Base-by-base conservation (phyloP, 495 filamentous ascomycete genomes). In the Hypoxylon lienhwacheense region DNA sequence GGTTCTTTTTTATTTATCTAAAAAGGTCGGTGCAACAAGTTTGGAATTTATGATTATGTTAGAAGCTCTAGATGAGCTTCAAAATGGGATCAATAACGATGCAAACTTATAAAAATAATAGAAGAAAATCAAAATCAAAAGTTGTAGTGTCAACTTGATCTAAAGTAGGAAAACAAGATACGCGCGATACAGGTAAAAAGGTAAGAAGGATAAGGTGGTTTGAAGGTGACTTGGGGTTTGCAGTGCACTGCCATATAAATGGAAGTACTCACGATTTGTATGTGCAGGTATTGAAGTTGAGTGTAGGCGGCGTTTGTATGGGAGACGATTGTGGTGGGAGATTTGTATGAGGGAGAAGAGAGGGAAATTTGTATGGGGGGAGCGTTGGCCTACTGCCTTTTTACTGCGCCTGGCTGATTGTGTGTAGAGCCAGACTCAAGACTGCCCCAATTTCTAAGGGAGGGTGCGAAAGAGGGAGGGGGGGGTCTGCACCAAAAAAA, bases 301-400 rank as follows among this genome's bases (percentile, higher is more conserved):
- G 61, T 75, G 74, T 70, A 75, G 73, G 71, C 73, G 66, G 75
- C 67, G 70, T 75, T 77, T 77, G 75, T 77, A 75, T 72, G 74
- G 68, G 73, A 77, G 73, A 67, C 54, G 62, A 63, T 63, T 63
- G 65, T 51, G 61, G 62, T 67, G 77, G 71, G 71, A 74, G 71
- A 73, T 74, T 82, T 82, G 79, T 84, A 80, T 81, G 80, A 74
- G 78, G 69, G 77, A 74, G 69, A 73, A 74, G 73, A 77, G 77
- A 74, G 71, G 66, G 66, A 70, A 72, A 72, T 70, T 73, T 74
- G 73, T 76, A 80, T 80, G 81, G 76, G 80, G 74, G 70, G 71
- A 67, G 61, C 54, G 67, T 65, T 71, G 64, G 66, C 56, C 66
- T 69, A 67, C 61, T 61, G 72, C 73, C 74, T 79, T 81, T 83